Evolutionary conservation across 306 rosid species (phyloP).

Genomic region (Cercis canadensis): DNA sequence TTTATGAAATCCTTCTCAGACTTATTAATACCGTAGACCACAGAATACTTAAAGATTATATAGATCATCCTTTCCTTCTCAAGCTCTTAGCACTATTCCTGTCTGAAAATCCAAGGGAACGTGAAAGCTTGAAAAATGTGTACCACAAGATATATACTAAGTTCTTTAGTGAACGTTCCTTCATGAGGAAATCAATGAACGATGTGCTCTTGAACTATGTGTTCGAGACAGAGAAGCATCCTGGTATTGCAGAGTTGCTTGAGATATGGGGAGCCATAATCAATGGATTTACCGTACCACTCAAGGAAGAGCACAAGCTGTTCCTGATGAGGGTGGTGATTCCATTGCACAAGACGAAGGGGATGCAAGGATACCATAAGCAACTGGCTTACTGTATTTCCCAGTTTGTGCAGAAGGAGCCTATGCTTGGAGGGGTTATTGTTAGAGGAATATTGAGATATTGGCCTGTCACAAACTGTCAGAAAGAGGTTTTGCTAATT

Average conservation of each 20-base stretch:
- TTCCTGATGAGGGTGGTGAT: constrained; percentile 82
- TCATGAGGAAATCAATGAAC: constrained; percentile 83
- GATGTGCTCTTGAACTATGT: constrained; percentile 66
- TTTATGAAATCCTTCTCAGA: constrained; percentile 67
- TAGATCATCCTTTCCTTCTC: constrained; percentile 56
- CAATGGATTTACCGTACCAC: constrained; percentile 82
- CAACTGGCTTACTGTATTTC: constrained; percentile 80
- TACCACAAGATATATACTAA: constrained; percentile 71
- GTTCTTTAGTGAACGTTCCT: constrained; percentile 55
- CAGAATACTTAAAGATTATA: constrained; percentile 40
- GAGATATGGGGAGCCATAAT: constrained; percentile 94
- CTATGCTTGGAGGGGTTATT: constrained; percentile 78
- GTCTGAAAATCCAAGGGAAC: constrained; percentile 81
- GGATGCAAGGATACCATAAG: constrained; percentile 69
- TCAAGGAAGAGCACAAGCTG: constrained; percentile 88
- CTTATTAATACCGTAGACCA: constrained; percentile 54
- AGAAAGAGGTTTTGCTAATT: constrained; percentile 73
- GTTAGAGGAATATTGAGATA: constrained; percentile 79
- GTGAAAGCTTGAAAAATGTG: constrained; percentile 72
- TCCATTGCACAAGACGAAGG: constrained; percentile 81
- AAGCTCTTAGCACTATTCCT: constrained; percentile 66
- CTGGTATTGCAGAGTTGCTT: constrained; percentile 81
- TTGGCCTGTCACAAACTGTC: constrained; percentile 84
- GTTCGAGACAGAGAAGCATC: constrained; percentile 67
- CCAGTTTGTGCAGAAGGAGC: constrained; percentile 92